These are phyloP conservation scores for Penstemon newberryi DNA, from an alignment of 257 asterid genomes.

Conservation along the genomic window DNA sequence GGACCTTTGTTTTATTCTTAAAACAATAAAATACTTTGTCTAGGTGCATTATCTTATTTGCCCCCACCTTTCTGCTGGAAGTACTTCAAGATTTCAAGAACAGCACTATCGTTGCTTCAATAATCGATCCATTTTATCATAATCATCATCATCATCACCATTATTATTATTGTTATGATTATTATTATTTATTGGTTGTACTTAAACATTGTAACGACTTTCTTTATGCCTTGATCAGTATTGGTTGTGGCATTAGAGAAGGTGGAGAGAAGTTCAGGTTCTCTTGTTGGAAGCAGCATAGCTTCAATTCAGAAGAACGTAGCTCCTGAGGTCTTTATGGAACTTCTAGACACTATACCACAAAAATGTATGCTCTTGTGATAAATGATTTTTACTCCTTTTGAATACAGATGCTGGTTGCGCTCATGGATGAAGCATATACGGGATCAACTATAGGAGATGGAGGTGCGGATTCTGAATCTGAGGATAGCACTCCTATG, in stretches of 20 bases:
- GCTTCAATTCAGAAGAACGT: slow-evolving; percentile 95
- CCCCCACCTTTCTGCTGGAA: slow-evolving; percentile 17
- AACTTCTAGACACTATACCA: slow-evolving; percentile 22
- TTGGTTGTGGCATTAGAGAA: slow-evolving; percentile 91
- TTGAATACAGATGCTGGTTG: slow-evolving; percentile 76
- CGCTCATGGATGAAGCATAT: slow-evolving; percentile 98
- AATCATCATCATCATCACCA: too few species aligned
- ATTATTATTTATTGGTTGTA: slow-evolving; percentile 10
- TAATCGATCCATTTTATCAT: neutral
- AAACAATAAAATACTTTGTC: slow-evolving; percentile 7
- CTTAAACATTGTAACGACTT: slow-evolving; percentile 20
- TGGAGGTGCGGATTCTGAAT: slow-evolving; percentile 92
- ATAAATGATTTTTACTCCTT: slow-evolving; percentile 23
- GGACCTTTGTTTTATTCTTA: neutral
- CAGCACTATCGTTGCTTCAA: slow-evolving; percentile 21
- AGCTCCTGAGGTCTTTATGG: slow-evolving; percentile 76
- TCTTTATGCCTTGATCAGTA: slow-evolving; percentile 45
- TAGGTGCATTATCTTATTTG: slow-evolving; percentile 7
- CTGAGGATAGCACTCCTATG: slow-evolving; percentile 78
- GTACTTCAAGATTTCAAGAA: neutral
- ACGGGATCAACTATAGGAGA: slow-evolving; percentile 94
- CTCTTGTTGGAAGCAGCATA: slow-evolving; percentile 87
- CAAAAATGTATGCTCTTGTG: slow-evolving; percentile 13
- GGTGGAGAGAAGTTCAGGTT: slow-evolving; percentile 83
- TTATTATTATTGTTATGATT: neutral